Evolutionary conservation across 371 early-diverging fungal genomes (phyloP).

Genomic region (Syncephalis fuscata): DNA sequence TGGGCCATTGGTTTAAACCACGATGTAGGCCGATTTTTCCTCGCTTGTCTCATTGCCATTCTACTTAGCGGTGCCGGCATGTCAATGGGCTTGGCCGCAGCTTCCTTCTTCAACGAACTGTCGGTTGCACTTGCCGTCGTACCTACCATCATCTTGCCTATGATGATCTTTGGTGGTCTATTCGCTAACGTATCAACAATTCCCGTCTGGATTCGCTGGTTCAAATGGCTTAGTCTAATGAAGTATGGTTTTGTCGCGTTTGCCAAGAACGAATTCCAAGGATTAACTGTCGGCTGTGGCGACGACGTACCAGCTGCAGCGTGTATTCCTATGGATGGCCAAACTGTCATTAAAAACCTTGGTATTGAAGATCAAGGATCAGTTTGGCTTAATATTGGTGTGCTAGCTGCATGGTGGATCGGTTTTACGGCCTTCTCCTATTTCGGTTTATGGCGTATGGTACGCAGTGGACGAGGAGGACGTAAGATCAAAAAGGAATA

Average conservation of each 20-base stretch:
- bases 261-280: constrained; percentile 20
- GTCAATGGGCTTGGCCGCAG: not conserved
- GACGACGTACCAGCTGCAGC: too few relatives aligned
- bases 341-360: too few relatives aligned
- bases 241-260: constrained; percentile 41
- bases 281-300: not conserved
- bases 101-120: not conserved
- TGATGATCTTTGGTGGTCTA: constrained; percentile 23
- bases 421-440: too few relatives aligned
- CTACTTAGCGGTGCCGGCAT: not conserved
- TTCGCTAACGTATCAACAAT: constrained; percentile 38
- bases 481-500: too few relatives aligned
- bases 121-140: constrained; percentile 12
- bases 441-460: too few relatives aligned
- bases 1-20: not conserved
- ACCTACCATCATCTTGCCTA: constrained; percentile 23
- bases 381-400: too few relatives aligned
- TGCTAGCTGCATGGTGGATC: too few relatives aligned
- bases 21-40: not conserved
- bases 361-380: too few relatives aligned
- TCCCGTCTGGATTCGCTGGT: constrained; percentile 34
- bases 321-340: too few relatives aligned
- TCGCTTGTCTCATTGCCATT: not conserved
- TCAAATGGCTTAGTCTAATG: constrained; percentile 39
- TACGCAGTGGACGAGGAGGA: too few relatives aligned